Percentiles rank a stretch among this genome's conserved stretches.
Conservation (phyloP, 2,329 filamentous ascomycete genomes). For the Furcasterigmium furcatum region DNA sequence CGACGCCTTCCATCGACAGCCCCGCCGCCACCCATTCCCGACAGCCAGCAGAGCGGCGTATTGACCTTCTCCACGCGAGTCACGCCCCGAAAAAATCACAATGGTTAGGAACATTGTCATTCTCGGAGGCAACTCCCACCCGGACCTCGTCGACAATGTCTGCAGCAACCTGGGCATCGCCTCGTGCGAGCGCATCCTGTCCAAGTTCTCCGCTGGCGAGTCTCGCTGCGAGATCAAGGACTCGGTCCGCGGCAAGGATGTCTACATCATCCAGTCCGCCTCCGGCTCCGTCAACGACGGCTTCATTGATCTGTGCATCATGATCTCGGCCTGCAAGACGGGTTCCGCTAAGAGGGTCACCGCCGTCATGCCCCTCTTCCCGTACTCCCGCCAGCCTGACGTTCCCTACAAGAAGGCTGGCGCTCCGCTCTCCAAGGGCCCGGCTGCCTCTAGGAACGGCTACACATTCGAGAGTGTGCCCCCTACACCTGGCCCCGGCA, state of each 20-base stretch:
- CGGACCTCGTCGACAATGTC: slow-evolving; percentile 79
- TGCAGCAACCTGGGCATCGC: slow-evolving; percentile 86
- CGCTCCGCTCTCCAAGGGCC: slow-evolving; percentile 75
- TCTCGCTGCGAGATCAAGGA: slow-evolving; percentile 94
- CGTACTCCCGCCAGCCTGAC: slow-evolving; percentile 94
- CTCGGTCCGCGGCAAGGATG: slow-evolving; percentile 95
- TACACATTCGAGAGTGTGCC: slow-evolving; percentile 93
- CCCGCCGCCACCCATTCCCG: no score
- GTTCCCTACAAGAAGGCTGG: slow-evolving; percentile 95
- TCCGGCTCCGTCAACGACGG: slow-evolving; percentile 93
- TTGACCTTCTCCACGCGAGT: no score
- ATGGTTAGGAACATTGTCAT: slow-evolving; percentile 97
- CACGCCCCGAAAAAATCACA: slow-evolving; percentile 12
- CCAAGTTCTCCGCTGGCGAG: slow-evolving; percentile 93
- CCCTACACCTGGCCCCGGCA: slow-evolving; percentile 73
- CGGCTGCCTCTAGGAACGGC: slow-evolving; percentile 50
- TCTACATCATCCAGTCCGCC: slow-evolving; percentile 95
- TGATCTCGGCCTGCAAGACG: slow-evolving; percentile 95
- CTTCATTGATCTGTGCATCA: slow-evolving; percentile 94
- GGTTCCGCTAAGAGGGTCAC: slow-evolving; percentile 91
- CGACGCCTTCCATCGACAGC: no score
- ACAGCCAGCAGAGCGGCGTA: no score
- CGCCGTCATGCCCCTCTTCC: slow-evolving; percentile 84
- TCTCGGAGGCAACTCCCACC: slow-evolving; percentile 90
- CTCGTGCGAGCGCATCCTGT: slow-evolving; percentile 77